These are phyloP conservation scores for Camellia granthamiana DNA, from an alignment of 148 eudicot genomes.

Conservation along the genomic window DNA sequence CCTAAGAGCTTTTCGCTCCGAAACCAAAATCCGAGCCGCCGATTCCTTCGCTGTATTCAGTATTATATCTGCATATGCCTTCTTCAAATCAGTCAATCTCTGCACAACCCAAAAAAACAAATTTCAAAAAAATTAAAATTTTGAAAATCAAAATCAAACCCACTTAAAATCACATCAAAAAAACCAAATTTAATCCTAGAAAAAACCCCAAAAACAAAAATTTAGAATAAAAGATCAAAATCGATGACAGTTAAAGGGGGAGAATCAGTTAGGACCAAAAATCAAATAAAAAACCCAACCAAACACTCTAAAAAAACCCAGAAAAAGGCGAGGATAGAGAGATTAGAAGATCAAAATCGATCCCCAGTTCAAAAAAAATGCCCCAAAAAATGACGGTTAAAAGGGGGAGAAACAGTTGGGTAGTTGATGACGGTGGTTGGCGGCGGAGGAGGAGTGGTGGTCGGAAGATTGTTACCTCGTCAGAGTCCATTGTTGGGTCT, in stretches of 20 bases:
- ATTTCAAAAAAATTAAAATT: background rate
- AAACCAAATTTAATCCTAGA: background rate
- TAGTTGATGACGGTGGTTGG: conserved; percentile 23
- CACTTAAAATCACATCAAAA: conserved; percentile 15
- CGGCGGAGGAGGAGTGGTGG: background rate
- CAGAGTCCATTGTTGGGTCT: conserved; percentile 14
- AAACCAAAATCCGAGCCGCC: conserved; percentile 64
- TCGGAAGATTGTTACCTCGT: conserved; percentile 15
- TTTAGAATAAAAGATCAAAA: conserved; percentile 13
- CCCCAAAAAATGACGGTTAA: conserved; percentile 23
- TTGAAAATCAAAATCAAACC: conserved; percentile 19
- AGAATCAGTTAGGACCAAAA: background rate
- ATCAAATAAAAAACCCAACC: background rate
- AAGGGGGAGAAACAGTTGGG: conserved; percentile 14
- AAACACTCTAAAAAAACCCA: background rate
- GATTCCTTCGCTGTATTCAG: conserved; percentile 75
- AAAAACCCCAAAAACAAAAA: background rate
- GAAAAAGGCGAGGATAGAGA: background rate
- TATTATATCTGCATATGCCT: conserved; percentile 82
- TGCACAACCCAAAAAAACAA: conserved; percentile 27
- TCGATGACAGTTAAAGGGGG: background rate
- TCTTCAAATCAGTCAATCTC: conserved; percentile 77
- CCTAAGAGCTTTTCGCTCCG: conserved; percentile 60
- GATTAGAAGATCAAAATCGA: conserved; percentile 17
- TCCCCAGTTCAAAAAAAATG: background rate